Base-by-base conservation (phyloP, 495 filamentous ascomycete species). In the Penicillium parvum region DNA sequence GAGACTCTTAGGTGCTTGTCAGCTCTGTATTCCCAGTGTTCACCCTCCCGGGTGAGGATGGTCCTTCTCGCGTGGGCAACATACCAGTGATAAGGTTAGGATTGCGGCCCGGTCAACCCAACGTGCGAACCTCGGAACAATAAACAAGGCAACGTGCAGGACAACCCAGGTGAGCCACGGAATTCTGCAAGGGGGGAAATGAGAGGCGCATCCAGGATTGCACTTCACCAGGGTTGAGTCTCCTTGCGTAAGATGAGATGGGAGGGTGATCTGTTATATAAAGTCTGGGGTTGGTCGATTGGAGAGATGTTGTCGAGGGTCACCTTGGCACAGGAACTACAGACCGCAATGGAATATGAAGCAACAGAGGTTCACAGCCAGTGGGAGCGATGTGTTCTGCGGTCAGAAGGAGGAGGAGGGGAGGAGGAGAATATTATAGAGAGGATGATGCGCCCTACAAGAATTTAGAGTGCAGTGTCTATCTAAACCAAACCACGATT, bases 361-460 rank as follows among this genome's bases (percentile, higher is more conserved):
- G 32, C 7, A 20, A 37, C 15, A 23, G 27, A 3, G 22, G 35
- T 16, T 7, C 22, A 12, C 17, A 48, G 37, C 45, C 37, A 48
- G 37, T 48, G 30, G 33, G 33, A 43, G 34, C 38, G 10, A 38
- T 43, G 20, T 27, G 22, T 34, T 23, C 35, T 40, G 37, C 32
- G 43, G 36, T 47, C 43, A 32, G 35, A n/a, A 49, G 32, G 41
- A 40, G 52, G 38, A 50, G 56, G 45, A 47, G 50, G 50, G 52
- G 49, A 52, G 57, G 44, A 52, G 56, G 53, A 57, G 50, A n/a
- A n/a, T 58, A 64, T 64, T 58, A 60, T 63, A 53, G 36, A 34
- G 15, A n/a, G 25, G 37, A 49, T 43, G 27, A 37, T 43, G 41
- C 36, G 43, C 44, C 45, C 33, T 40, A 50, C 41, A n/a, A 27